Evolutionary conservation across 352 stramenopile species (phyloP).

Genomic region (Globisporangium echinulatum): DNA sequence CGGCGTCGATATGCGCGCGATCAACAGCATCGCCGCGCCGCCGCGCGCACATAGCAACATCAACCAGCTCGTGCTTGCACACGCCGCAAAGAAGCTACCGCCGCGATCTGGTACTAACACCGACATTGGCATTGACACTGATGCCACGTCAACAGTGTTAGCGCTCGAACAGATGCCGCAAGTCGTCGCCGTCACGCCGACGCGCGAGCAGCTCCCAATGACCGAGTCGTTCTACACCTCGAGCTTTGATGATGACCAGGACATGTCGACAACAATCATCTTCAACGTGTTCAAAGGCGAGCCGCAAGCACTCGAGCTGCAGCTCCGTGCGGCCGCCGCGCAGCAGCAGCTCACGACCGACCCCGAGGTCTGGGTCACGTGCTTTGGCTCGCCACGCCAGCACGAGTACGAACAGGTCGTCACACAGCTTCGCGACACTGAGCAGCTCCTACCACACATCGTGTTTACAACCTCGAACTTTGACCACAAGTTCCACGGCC

Average conservation of each 20-base stretch:
- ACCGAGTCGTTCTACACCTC: constrained; percentile 40
- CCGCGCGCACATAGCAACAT: neutral
- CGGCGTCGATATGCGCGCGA: no score
- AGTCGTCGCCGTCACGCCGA: constrained; percentile 1
- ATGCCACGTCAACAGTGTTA: neutral
- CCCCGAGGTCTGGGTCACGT: constrained; percentile 58
- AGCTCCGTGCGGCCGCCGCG: constrained; percentile 27
- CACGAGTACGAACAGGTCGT: constrained; percentile 37
- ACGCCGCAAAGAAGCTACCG: neutral
- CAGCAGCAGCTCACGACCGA: constrained; percentile 28
- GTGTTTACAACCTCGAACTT: constrained; percentile 42
- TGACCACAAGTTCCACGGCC: constrained; percentile 49
- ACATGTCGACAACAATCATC: constrained; percentile 67
- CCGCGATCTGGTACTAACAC: neutral
- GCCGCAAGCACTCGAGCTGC: constrained; percentile 31
- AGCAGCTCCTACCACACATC: constrained; percentile 15
- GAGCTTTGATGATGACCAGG: constrained; percentile 13
- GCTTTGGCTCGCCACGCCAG: constrained; percentile 42
- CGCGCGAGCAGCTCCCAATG: constrained; percentile 26
- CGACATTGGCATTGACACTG: neutral
- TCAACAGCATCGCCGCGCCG: neutral
- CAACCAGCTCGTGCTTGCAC: constrained; percentile 8
- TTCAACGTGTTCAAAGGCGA: constrained; percentile 65
- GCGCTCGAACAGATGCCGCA: neutral
- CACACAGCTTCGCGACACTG: constrained; percentile 17